Percentiles rank a stretch among this genome's conserved stretches.
phyloP scores from a whole-genome alignment of 2,329 filamentous ascomycete species.

The Pseudogymnoascus sp. region DNA sequence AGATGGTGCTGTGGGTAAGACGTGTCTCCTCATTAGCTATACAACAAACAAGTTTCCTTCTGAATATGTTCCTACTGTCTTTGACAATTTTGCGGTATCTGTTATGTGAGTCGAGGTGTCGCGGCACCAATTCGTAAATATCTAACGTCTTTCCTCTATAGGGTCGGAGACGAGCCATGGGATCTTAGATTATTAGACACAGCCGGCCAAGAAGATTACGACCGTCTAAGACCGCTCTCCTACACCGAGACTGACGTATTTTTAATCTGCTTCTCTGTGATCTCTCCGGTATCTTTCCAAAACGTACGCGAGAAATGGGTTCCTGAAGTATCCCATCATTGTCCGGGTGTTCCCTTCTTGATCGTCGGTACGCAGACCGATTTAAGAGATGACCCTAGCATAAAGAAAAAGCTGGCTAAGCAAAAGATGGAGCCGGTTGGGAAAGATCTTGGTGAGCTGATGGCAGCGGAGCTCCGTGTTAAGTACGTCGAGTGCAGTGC shows the following conservation, averaged over 20 bases:
- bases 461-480: constrained; percentile 94
- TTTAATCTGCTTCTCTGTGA: constrained; percentile 97
- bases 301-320: constrained; percentile 99
- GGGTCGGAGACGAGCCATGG: constrained; percentile 98
- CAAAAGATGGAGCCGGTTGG: constrained; percentile 93
- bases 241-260: constrained; percentile 99
- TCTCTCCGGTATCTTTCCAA: constrained; percentile 93
- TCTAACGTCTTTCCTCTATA: too few species aligned
- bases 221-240: constrained; percentile 88
- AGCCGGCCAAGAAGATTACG: constrained; percentile 98
- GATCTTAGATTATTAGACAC: constrained; percentile 97
- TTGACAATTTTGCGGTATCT: constrained; percentile 99
- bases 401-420: constrained; percentile 85
- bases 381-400: constrained; percentile 79
- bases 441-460: constrained; percentile 87
- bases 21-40: constrained; percentile 97
- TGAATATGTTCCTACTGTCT: constrained; percentile 98
- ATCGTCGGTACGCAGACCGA: constrained; percentile 98
- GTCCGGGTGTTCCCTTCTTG: constrained; percentile 94
- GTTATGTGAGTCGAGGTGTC: too few species aligned
- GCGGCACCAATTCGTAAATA: too few species aligned
- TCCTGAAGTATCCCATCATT: constrained; percentile 97
- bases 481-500: constrained; percentile 99
- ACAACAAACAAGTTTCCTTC: constrained; percentile 99
- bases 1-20: constrained; percentile 99